Conservation (phyloP, 305 asterid species). For the Fraxinus sp. region DNA sequence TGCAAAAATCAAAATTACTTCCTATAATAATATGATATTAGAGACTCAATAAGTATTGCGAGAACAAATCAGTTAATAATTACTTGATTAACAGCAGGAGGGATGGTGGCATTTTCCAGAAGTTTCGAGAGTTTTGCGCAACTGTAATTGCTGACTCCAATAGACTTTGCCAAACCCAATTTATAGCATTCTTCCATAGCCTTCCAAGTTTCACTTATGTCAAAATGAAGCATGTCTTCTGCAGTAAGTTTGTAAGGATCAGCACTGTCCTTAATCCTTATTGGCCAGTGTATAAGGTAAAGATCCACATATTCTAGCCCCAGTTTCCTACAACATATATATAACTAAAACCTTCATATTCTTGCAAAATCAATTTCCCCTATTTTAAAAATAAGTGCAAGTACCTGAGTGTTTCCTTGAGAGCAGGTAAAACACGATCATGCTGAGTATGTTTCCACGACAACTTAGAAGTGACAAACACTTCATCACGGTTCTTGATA, state of each 20-base stretch:
- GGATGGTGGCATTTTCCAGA: conserved; percentile 32
- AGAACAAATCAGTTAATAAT: not conserved
- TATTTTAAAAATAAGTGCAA: not conserved
- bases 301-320: conserved; percentile 40
- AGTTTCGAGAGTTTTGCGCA: conserved; percentile 34
- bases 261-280: conserved; percentile 21
- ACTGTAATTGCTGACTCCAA: conserved; percentile 50
- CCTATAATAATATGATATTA: not conserved
- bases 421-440: conserved; percentile 35
- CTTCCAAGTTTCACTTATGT: conserved; percentile 32
- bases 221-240: conserved; percentile 33
- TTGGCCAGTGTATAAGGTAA: conserved; percentile 49
- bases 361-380: not conserved
- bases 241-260: not conserved
- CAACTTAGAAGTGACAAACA: conserved; percentile 42
- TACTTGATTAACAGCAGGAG: conserved; percentile 51
- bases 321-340: conserved; percentile 28
- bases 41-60: not conserved
- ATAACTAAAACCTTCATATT: not conserved
- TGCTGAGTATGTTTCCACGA: conserved; percentile 21
- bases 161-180: conserved; percentile 42
- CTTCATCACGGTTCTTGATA: conserved; percentile 28
- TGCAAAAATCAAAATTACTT: not conserved
- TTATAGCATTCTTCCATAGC: conserved; percentile 43
- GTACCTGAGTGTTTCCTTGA: conserved; percentile 25